A percentile compares a stretch with the other conserved stretches of the same genome.
Conservation (phyloP, 192 early-diverging fungal genomes). For the Coemansia sp. region DNA sequence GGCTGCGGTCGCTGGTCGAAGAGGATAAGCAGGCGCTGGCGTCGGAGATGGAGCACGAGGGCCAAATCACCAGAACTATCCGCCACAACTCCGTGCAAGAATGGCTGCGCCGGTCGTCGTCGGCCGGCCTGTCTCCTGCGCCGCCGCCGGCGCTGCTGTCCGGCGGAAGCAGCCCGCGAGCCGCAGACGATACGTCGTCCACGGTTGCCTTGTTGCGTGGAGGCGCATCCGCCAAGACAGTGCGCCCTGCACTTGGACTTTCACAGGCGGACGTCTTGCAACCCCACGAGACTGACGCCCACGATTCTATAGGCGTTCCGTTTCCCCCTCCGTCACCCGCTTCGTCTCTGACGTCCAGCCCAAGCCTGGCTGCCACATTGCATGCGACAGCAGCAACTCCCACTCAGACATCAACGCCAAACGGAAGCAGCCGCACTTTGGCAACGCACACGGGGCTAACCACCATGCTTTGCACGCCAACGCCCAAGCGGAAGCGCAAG, state of each 20-base stretch:
- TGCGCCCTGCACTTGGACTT: constrained; percentile 1
- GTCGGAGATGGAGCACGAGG: constrained; percentile 53
- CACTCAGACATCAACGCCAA: too few relatives aligned
- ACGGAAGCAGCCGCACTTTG: too few relatives aligned
- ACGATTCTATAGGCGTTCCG: constrained; percentile 1
- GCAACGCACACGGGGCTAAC: not conserved
- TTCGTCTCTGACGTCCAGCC: constrained; percentile 32
- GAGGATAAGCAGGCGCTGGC: constrained; percentile 47
- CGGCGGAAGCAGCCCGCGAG: constrained; percentile 9
- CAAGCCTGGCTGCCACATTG: constrained; percentile 6
- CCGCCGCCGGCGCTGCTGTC: not conserved
- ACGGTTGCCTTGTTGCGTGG: not conserved
- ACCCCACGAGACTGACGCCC: too few relatives aligned
- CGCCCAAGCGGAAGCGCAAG: constrained; percentile 26
- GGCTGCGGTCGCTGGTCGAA: constrained; percentile 46
- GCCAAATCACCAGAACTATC: constrained; percentile 48
- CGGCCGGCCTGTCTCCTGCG: not conserved
- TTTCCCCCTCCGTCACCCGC: constrained; percentile 31
- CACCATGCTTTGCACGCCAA: not conserved
- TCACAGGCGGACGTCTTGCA: not conserved
- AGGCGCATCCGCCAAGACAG: constrained; percentile 1
- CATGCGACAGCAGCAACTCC: not conserved
- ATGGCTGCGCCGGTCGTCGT: constrained; percentile 40
- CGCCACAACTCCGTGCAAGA: constrained; percentile 52
- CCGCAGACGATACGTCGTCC: constrained; percentile 1